phyloP scores from a whole-genome alignment of 192 early-diverging fungal species.

The Diversispora epigaea region DNA sequence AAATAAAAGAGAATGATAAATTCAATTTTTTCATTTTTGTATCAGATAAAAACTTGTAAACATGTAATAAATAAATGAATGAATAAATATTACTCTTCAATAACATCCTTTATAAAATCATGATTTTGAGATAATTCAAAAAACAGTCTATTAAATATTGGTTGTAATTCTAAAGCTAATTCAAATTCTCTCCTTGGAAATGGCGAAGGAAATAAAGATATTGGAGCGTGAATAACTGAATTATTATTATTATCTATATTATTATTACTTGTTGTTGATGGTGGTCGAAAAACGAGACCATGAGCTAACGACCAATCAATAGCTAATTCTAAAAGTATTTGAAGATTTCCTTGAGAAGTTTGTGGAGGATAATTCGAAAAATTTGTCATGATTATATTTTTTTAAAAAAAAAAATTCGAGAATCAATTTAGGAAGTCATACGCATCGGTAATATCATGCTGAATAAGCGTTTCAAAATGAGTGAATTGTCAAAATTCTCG shows the following conservation, averaged over 20 bases:
- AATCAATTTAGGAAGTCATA: no score
- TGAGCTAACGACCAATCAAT: slow-evolving; percentile 85
- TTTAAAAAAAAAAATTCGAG: no score
- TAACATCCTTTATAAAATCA: slow-evolving; percentile 68
- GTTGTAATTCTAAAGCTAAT: slow-evolving; percentile 72
- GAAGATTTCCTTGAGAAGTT: slow-evolving; percentile 40
- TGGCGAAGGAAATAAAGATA: slow-evolving; percentile 83
- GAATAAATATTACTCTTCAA: slow-evolving; percentile 57
- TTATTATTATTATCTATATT: slow-evolving; percentile 28
- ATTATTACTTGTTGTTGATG: slow-evolving; percentile 34
- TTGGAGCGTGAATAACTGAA: slow-evolving; percentile 75
- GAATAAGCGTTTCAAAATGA: no score
- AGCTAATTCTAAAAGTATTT: slow-evolving; percentile 52
- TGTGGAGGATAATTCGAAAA: slow-evolving; percentile 6
- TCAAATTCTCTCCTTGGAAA: slow-evolving; percentile 75
- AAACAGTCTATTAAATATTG: slow-evolving; percentile 78
- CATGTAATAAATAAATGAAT: no score
- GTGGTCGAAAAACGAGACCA: slow-evolving; percentile 75
- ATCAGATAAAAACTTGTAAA: not conserved
- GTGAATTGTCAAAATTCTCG: no score
- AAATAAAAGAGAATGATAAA: not conserved
- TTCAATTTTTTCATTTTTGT: not conserved
- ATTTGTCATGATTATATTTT: not conserved
- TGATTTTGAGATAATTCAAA: slow-evolving; percentile 75
- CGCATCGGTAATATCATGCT: no score